A percentile compares a stretch with the other conserved stretches of the same genome.
These are phyloP conservation scores for Pythium coloratum DNA, from an alignment of 352 stramenopile species.

Conservation along the genomic window DNA sequence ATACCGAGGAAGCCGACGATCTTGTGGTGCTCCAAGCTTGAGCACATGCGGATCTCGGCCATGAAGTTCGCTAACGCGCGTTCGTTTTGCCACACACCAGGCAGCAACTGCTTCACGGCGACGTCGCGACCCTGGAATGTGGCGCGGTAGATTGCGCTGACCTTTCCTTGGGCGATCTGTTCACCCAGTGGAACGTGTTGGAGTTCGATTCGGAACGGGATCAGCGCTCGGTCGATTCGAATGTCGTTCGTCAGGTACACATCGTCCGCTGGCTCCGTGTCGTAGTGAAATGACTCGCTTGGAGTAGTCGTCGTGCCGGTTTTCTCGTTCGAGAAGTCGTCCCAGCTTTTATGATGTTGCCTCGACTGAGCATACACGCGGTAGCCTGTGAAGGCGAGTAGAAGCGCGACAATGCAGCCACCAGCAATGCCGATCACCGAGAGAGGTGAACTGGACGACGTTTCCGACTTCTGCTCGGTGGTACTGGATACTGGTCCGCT, in stretches of 20 bases:
- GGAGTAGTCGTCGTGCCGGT: background rate
- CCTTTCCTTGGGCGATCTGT: conserved; percentile 23
- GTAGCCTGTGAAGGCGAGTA: background rate
- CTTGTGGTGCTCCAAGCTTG: conserved; percentile 34
- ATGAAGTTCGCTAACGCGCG: conserved; percentile 30
- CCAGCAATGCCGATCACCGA: background rate
- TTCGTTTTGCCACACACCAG: conserved; percentile 26
- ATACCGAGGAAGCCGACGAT: conserved; percentile 39
- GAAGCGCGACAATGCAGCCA: background rate
- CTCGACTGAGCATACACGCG: background rate
- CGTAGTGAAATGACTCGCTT: background rate
- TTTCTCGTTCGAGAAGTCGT: conserved; percentile 4
- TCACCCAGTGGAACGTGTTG: conserved; percentile 12
- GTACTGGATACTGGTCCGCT: background rate
- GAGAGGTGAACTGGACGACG: background rate
- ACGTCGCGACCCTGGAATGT: conserved; percentile 15
- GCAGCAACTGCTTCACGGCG: conserved; percentile 23
- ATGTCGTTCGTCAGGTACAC: conserved; percentile 29
- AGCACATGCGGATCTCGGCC: conserved; percentile 39
- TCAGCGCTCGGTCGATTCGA: conserved; percentile 23
- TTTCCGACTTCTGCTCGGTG: background rate
- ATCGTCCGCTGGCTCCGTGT: background rate
- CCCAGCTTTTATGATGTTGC: background rate
- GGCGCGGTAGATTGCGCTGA: conserved; percentile 20
- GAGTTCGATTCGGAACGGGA: conserved; percentile 17